Evolutionary conservation across 2,329 filamentous ascomycete genomes (phyloP), one percentile per base, ranked within the genome.

Genomic region (Orbilia ellipsospora): DNA sequence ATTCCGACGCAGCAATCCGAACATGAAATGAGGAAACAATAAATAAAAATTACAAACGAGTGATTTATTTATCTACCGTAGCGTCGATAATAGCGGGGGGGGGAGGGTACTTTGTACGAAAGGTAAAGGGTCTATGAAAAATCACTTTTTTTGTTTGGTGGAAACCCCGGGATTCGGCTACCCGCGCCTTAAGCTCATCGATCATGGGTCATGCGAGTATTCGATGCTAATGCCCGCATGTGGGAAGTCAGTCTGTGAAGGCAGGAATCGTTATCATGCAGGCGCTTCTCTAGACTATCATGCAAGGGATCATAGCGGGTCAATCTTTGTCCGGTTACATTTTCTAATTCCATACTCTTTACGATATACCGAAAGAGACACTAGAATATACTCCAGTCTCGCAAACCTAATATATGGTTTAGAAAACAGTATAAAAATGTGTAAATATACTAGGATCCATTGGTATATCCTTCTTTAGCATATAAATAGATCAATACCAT

Each of bases 91-190:
- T 23, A 10, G 31, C 5, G 10, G 31, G 5, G 2, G 4, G 28
- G 10, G 31, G 2, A 36, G 10, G 31, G 31, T 36, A 36, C 5
- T 36, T 36, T 23, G 23, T 23, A 2, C 23, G 4, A 23, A 23
- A 2, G 23, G 23, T 23, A 23, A 23, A 23, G 23, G 23, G 23
- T 23, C 2, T 23, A 23, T 4, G 23, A 23, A 23, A 23, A 36
- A 36, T 36, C 10, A 4, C 10, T 6, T 36, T 36, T 63, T 63
- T 52, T 52, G 10, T 23, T 52, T 52, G 12, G 48, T 48, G 6
- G 13, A 13, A 45, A 18, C 44, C 44, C 44, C 16, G 69, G 45
- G 44, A 50, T 66, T 74, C 70, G 70, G 70, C 51, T 74, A 74
- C 63, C 70, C 70, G 70, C 70, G 64, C 57, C 63, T 68, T 57